Base-by-base conservation (phyloP, 345 rosid genomes). In the Crucihimalaya himalaica region DNA sequence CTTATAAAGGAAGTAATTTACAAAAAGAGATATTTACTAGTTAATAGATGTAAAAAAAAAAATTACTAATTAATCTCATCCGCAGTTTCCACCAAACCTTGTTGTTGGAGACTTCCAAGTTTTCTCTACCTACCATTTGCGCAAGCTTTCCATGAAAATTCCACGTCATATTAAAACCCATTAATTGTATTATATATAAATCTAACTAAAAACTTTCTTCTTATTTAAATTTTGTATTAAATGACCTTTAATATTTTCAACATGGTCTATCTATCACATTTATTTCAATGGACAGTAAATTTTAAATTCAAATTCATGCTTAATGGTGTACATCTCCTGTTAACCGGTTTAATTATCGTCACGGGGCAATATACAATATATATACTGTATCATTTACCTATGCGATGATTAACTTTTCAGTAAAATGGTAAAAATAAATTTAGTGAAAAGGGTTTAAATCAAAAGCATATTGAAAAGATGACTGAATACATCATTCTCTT, bases 71-170 rank as follows among this genome's bases (percentile, higher is more conserved):
- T 14, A 40, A 40, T 48, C 21, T 59, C 63, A 75, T 67, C 73
- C 48, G 32, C 70, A 69, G 2, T 23, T 53, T 43, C 58, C 48
- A 76, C 66, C 79, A 69, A 69, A 62, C 75, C 53, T 62, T 62
- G 56, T 60, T 21, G 79, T 63, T 69, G 75, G 20, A 62, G 20
- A 69, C 64, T 59, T 59, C 23, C 28, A 8, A 54, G 27, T 45
- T 76, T 69, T 25, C n/a, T 65, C 66, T 27, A 76, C 71, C 80
- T 70, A 76, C 75, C 80, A 76, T 43, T 31, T 62, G n/a, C 25
- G 35, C 52, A 63, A 76, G 59, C 66, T 76, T 76, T 53, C 74
- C 57, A 51, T 52, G 52, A 66, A 52, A 9, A 9, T 42, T 69
- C 79, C 66, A 63, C 42, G 43, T 70, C 47, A 23, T 56, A 27